Evolutionary conservation across 2,329 filamentous ascomycete species (phyloP).

Genomic region (Fragosphaeria purpurea): DNA sequence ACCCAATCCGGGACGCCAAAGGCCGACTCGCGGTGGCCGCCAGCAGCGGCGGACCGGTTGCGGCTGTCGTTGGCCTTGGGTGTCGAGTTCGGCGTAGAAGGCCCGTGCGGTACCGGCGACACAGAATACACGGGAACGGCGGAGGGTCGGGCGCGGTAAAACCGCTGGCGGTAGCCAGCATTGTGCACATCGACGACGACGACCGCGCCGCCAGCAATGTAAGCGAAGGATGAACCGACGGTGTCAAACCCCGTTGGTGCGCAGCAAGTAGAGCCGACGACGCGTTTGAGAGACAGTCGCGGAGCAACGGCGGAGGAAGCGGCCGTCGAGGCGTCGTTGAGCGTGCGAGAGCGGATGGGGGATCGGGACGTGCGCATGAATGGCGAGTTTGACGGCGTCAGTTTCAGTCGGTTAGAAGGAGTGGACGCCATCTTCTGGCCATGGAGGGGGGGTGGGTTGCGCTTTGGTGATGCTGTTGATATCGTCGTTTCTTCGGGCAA

Average conservation of each 20-base stretch:
- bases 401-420: slow-evolving; percentile 51
- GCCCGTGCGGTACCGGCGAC: slow-evolving; percentile 38
- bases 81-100: slow-evolving; percentile 42
- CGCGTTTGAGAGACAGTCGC: slow-evolving; percentile 64
- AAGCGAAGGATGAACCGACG: slow-evolving; percentile 70
- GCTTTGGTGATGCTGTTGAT: no score
- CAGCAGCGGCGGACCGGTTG: slow-evolving; percentile 38
- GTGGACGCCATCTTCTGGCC: slow-evolving; percentile 49
- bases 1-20: slow-evolving; percentile 39
- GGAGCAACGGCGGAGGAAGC: slow-evolving; percentile 28
- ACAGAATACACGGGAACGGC: slow-evolving; percentile 57
- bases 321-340: slow-evolving; percentile 27
- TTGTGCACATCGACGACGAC: slow-evolving; percentile 74
- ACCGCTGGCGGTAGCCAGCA: slow-evolving; percentile 62
- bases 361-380: slow-evolving; percentile 55
- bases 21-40: slow-evolving; percentile 34
- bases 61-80: slow-evolving; percentile 55
- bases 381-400: slow-evolving; percentile 71
- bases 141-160: slow-evolving; percentile 78
- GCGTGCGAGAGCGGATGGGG: slow-evolving; percentile 40
- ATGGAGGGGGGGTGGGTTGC: slow-evolving; percentile 29
- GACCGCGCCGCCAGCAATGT: slow-evolving; percentile 88
- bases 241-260: slow-evolving; percentile 81
- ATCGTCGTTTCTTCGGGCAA: no score
- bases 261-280: slow-evolving; percentile 82